phyloP scores from a whole-genome alignment of 2,329 filamentous ascomycete species.

The Daldinia sp. region DNA sequence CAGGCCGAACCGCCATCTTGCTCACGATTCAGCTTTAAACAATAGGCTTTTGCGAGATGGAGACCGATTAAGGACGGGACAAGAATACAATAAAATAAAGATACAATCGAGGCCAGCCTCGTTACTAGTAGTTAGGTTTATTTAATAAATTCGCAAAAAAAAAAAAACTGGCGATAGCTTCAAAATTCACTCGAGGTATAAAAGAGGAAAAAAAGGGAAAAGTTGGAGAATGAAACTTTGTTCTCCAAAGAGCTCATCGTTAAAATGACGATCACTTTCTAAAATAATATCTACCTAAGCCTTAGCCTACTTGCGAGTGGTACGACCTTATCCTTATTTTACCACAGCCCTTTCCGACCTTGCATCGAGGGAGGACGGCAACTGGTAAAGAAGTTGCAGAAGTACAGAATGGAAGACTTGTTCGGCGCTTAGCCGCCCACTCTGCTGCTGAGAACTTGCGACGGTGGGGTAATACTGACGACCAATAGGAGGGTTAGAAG shows the following conservation, averaged over 20 bases:
- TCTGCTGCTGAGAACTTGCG: constrained; percentile 33
- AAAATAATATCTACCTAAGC: constrained; percentile 3
- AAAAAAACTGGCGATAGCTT: constrained; percentile 24
- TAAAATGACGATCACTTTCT: constrained; percentile 16
- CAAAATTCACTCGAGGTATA: constrained; percentile 26
- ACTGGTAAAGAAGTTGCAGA: constrained; percentile 1
- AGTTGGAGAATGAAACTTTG: constrained; percentile 13
- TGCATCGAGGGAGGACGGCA: background rate
- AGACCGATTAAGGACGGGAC: background rate
- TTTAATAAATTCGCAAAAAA: no score
- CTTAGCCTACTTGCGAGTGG: background rate
- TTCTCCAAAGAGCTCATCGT: constrained; percentile 11
- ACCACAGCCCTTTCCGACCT: background rate
- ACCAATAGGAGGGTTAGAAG: constrained; percentile 19
- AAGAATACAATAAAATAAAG: constrained; percentile 5
- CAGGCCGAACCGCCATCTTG: constrained; percentile 55
- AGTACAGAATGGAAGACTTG: constrained; percentile 18
- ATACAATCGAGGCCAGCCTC: constrained; percentile 4
- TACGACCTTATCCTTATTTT: background rate
- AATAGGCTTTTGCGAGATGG: background rate
- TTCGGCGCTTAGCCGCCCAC: constrained; percentile 45
- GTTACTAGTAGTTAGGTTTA: background rate
- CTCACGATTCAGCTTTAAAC: constrained; percentile 4
- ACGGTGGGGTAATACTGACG: constrained; percentile 40
- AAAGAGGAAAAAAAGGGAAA: constrained; percentile 1